phyloP scores from a whole-genome alignment of 2,329 filamentous ascomycete species.

The Dothiorella sarmentorum region DNA sequence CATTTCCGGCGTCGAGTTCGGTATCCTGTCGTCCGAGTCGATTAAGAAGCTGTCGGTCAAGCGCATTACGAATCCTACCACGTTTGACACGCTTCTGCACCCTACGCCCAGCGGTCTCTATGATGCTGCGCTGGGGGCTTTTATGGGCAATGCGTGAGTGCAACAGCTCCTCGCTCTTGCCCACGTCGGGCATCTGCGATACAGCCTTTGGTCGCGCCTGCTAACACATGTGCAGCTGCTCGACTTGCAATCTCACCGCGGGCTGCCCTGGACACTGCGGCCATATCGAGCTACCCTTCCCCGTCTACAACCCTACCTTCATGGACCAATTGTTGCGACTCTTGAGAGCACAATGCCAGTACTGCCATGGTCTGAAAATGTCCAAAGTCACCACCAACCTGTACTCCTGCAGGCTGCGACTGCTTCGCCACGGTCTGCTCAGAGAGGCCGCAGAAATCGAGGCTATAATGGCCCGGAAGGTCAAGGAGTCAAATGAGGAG shows the following conservation, averaged over 20 bases:
- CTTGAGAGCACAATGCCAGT: conserved; percentile 81
- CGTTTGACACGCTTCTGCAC: conserved; percentile 89
- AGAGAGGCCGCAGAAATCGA: conserved; percentile 58
- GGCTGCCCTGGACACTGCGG: conserved; percentile 88
- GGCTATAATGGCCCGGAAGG: conserved; percentile 45
- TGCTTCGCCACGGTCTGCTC: conserved; percentile 80
- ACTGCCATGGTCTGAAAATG: conserved; percentile 84
- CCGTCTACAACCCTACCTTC: conserved; percentile 94
- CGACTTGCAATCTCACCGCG: conserved; percentile 84
- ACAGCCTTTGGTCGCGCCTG: neutral
- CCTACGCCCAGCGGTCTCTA: conserved; percentile 89
- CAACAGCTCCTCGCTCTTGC: no score
- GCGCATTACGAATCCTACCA: conserved; percentile 63
- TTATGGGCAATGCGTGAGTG: conserved; percentile 75
- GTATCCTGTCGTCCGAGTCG: conserved; percentile 75
- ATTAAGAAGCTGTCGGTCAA: conserved; percentile 89
- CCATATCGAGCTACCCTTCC: conserved; percentile 90
- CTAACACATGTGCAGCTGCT: conserved; percentile 59
- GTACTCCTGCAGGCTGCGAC: conserved; percentile 77
- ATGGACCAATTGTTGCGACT: conserved; percentile 87
- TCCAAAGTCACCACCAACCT: conserved; percentile 72
- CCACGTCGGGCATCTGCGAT: no score
- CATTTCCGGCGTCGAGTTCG: conserved; percentile 86
- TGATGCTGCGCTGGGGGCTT: conserved; percentile 85
- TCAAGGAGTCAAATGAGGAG: conserved; percentile 28